These are phyloP conservation scores for Hypomontagnella monticulosa DNA, from an alignment of 495 filamentous ascomycete genomes.

Conservation along the genomic window DNA sequence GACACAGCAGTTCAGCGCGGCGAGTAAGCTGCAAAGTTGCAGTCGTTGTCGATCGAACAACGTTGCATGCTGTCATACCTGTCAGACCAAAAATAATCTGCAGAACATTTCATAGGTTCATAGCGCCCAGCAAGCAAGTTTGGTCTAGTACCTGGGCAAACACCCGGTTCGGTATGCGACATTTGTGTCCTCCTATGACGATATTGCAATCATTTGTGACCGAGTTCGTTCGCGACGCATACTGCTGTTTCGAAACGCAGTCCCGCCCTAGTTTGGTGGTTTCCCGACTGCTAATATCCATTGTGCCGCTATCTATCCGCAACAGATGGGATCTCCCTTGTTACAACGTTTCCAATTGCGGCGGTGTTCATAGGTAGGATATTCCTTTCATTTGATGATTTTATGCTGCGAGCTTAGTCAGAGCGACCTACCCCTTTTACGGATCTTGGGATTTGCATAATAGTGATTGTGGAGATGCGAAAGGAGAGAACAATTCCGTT, in stretches of 20 bases:
- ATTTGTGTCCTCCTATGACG: constrained; percentile 21
- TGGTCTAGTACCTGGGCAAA: constrained; percentile 7
- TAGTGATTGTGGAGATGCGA: not conserved
- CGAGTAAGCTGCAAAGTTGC: constrained; percentile 22
- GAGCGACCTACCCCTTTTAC: not conserved
- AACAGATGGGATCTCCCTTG: constrained; percentile 11
- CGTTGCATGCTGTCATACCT: constrained; percentile 37
- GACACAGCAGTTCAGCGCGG: not conserved
- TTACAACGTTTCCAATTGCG: constrained; percentile 10
- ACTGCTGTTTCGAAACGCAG: constrained; percentile 30
- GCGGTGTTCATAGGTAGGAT: not conserved
- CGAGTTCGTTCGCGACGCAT: constrained; percentile 25
- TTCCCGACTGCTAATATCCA: not conserved
- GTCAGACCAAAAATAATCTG: constrained; percentile 28
- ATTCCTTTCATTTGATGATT: not conserved
- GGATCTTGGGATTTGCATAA: not conserved
- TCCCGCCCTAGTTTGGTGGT: constrained; percentile 12
- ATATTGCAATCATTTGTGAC: constrained; percentile 11
- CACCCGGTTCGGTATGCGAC: constrained; percentile 1
- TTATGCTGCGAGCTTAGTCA: constrained; percentile 16
- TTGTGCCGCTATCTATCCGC: constrained; percentile 22
- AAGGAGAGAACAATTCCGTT: not conserved
- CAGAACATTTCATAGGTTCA: constrained; percentile 19
- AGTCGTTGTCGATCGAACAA: constrained; percentile 37
- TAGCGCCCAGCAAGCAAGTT: constrained; percentile 12